Evolutionary conservation across 1,284 basidiomycete genomes (phyloP), one percentile per base, ranked within the genome.

Genomic region (Afroboletus lepidellus): DNA sequence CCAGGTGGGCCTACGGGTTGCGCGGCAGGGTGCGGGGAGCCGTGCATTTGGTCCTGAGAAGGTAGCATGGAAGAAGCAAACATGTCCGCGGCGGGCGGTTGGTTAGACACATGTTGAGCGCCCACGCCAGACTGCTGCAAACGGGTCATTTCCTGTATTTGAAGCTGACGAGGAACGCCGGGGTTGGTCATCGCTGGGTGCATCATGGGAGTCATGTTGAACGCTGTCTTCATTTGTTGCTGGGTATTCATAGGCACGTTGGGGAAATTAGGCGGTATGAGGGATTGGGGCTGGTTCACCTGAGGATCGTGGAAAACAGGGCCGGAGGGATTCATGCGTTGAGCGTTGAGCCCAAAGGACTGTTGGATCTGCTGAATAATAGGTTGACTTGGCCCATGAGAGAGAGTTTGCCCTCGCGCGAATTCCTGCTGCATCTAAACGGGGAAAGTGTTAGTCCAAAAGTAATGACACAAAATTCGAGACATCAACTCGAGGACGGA

Each of bases 371-470:
- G 69, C 29, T 69, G 66, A 15, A 66, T 67, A 9, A 67, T 57
- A 24, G 65, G 57, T 57, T 70, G 67, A 53, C 66, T 60, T 62
- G 72, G 72, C 16, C 59, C 55, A 60, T 72, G 77, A 48, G 72
- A 53, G 69, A 64, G 56, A 57, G 56, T 64, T 56, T 77, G 75
- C 51, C 59, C 74, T 57, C 76, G 76, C 51, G 81, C 57, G 48
- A 81, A 62, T 46, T 81, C 76, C 54, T 75, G n/a, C n/a, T n/a
- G 64, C 69, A 83, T 72, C 80, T 83, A 63, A 52, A 62, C 50
- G 52, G 54, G 56, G 30, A 49, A 55, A 33, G 46, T 29, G 54
- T 67, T 51, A 69, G 63, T 32, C 44, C 20, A 50, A 52, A 58
- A 50, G 50, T 59, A 61, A 60, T 55, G 45, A 52, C 39, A 45